These are phyloP conservation scores for Protomyces inouyei DNA, from an alignment of 1,139 yeast genomes.

Conservation along the genomic window DNA sequence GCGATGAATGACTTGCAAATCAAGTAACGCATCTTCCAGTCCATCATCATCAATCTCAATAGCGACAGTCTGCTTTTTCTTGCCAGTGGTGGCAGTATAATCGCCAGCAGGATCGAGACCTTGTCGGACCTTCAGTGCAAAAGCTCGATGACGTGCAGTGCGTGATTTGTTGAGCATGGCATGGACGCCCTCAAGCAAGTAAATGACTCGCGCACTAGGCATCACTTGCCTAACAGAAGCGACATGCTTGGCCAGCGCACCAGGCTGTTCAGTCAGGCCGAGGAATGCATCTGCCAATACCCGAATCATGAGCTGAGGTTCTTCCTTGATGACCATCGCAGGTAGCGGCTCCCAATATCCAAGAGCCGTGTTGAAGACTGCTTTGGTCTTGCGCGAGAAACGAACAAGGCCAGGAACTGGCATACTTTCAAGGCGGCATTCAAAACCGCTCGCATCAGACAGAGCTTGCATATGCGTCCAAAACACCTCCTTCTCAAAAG, in stretches of 20 bases:
- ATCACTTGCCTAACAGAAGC: constrained; percentile 3
- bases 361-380: constrained; percentile 30
- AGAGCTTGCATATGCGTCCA: constrained; percentile 28
- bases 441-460: constrained; percentile 18
- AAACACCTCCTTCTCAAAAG: constrained; percentile 24
- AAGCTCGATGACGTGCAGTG: constrained; percentile 29
- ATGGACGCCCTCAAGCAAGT: constrained; percentile 32
- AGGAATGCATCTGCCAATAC: constrained; percentile 30
- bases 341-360: constrained; percentile 33
- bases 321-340: constrained; percentile 30
- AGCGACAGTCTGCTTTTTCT: background rate
- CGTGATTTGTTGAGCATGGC: constrained; percentile 26
- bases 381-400: constrained; percentile 31
- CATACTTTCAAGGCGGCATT: background rate
- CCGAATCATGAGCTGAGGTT: constrained; percentile 28
- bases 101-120: constrained; percentile 20
- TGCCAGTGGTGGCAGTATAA: background rate
- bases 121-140: constrained; percentile 28
- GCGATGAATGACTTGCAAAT: constrained; percentile 29
- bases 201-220: constrained; percentile 28
- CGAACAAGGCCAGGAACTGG: constrained; percentile 30
- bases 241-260: constrained; percentile 16
- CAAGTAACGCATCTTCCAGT: constrained; percentile 31
- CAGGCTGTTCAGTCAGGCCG: constrained; percentile 21
- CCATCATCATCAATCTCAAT: constrained; percentile 18